Evolutionary conservation across 2,329 filamentous ascomycete genomes (phyloP), one percentile per base, ranked within the genome.

Genomic region (Diaporthe humulicola): DNA sequence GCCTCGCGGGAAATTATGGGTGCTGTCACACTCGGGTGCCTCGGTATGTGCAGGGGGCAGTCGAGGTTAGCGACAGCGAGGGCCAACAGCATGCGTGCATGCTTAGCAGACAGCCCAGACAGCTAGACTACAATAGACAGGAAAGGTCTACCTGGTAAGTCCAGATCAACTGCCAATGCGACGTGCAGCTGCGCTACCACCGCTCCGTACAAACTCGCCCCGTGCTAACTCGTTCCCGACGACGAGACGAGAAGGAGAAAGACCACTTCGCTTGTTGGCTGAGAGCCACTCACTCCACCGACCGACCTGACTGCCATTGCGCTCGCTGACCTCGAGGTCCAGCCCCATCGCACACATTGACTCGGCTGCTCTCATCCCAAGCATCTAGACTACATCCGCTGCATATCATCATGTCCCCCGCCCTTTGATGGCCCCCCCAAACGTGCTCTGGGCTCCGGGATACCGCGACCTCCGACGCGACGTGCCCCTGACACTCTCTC

Each of bases 1-100:
- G 61, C 61, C 61, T 36, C 14, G 61, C 64, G 64, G 64, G 64
- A 69, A 69, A 69, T 69, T 69, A 69, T 69, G 64, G 64, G 28
- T n/a, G 64, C 33, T 69, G 64, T 69, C 33, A 69, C 64, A 67
- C 61, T 67, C 61, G 61, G 61, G 61, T 67, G 22, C 61, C 61
- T 67, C 61, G 61, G 61, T 52, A 67, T 67, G 28, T 1, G 64
- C 64, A 54, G 48, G 45, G 30, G 48, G 12, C 4, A 25, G 33
- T 19, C 48, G 15, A 50, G 30, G 30, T 36, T 22, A 30, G 25
- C n/a, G 25, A 30, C n/a, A 15, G 40, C 6, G 10, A 45, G 60
- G 38, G 25, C 28, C 45, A 67, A 52, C 61, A 30, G 61, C 61
- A 50, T 36, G 42, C 61, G n/a, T n/a, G n/a, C n/a, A n/a, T n/a